Conservation (phyloP, 108 stramenopile genomes). For the Cyclotella distinguenda region DNA sequence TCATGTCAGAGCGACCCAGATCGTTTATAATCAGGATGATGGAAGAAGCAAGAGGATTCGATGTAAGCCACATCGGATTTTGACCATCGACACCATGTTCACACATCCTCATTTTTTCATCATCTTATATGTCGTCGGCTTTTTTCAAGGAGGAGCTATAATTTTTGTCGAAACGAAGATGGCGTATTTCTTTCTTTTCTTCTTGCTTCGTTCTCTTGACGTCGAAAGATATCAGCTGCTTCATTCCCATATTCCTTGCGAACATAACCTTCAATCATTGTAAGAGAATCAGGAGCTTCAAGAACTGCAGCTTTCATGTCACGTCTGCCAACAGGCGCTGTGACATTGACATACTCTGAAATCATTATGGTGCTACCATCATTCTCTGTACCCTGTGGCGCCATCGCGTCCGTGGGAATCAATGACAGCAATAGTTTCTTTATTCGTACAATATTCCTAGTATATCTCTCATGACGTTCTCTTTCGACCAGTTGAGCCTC, state of each 20-base stretch:
- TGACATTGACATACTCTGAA: constrained; percentile 38
- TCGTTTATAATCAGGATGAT: too few relatives aligned
- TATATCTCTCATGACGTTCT: constrained; percentile 21
- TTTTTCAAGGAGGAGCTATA: too few relatives aligned
- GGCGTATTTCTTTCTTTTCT: constrained; percentile 32
- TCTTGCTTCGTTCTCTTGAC: constrained; percentile 23
- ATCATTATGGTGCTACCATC: constrained; percentile 39
- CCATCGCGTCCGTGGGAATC: constrained; percentile 47
- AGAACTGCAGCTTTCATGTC: constrained; percentile 27
- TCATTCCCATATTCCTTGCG: constrained; percentile 40
- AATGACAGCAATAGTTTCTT: constrained; percentile 30
- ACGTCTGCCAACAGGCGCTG: constrained; percentile 9
- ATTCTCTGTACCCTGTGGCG: constrained; percentile 34
- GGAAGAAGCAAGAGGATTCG: too few relatives aligned
- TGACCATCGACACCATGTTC: too few relatives aligned
- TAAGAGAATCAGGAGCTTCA: constrained; percentile 25
- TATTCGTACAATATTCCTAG: constrained; percentile 23
- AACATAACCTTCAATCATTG: constrained; percentile 37
- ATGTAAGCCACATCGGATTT: too few relatives aligned
- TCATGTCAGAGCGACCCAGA: too few relatives aligned
- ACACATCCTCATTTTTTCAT: too few relatives aligned
- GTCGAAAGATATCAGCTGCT: constrained; percentile 38
- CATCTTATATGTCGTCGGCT: too few relatives aligned
- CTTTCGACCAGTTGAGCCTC: constrained; percentile 28
- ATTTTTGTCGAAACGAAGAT: too few relatives aligned